phyloP scores from a whole-genome alignment of 345 rosid genomes.

The Barbarea vulgaris region DNA sequence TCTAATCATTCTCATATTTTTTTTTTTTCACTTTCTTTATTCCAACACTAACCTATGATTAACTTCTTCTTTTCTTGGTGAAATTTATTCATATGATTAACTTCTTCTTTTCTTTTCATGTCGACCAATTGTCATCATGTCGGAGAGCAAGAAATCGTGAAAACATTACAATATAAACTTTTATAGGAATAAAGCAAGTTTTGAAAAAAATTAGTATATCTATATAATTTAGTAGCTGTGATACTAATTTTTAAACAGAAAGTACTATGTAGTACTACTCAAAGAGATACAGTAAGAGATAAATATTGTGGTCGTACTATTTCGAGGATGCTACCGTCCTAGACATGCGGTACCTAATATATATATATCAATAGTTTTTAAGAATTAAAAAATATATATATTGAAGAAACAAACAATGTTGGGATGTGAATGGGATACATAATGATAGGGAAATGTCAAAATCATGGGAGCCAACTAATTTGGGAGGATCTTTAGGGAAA shows the following conservation, averaged over 20 bases:
- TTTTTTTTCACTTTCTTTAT: background rate
- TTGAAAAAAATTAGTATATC: background rate
- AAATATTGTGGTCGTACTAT: background rate
- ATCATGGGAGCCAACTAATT: slow-evolving; percentile 47
- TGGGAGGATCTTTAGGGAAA: slow-evolving; percentile 36
- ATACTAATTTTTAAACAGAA: background rate
- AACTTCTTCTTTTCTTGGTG: background rate
- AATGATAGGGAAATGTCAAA: slow-evolving; percentile 40
- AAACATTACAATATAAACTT: background rate
- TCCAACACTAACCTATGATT: background rate
- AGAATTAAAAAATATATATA: background rate
- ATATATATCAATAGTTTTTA: background rate
- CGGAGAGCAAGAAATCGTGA: background rate
- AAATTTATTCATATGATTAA: background rate
- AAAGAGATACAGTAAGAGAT: slow-evolving; percentile 14
- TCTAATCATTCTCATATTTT: background rate
- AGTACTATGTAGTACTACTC: slow-evolving; percentile 23
- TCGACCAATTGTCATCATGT: slow-evolving; percentile 12
- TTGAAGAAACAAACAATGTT: slow-evolving; percentile 14
- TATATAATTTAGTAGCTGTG: background rate
- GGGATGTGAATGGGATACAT: slow-evolving; percentile 39
- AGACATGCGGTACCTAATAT: background rate
- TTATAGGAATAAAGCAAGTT: background rate
- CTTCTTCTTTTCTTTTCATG: slow-evolving; percentile 5
- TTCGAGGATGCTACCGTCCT: slow-evolving; percentile 3